These are phyloP conservation scores for Bathelium albidoporum DNA, from an alignment of 495 filamentous ascomycete genomes.

Conservation along the genomic window DNA sequence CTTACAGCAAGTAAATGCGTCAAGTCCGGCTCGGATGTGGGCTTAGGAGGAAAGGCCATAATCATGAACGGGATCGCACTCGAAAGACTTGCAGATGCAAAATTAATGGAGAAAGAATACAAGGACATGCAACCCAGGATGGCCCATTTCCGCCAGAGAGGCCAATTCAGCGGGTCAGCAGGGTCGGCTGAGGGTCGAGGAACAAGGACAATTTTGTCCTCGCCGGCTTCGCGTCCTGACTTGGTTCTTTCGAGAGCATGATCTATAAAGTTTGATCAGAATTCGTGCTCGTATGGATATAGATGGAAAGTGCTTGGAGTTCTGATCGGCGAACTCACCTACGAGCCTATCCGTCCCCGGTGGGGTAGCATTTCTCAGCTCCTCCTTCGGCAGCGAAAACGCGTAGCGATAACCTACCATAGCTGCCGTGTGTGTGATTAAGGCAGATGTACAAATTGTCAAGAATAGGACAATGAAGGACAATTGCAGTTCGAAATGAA, in stretches of 20 bases:
- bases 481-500: neutral
- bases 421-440: neutral
- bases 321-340: slow-evolving; percentile 6
- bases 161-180: slow-evolving; percentile 20
- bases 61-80: slow-evolving; percentile 14
- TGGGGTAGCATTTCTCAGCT: slow-evolving; percentile 14
- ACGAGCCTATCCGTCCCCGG: slow-evolving; percentile 15
- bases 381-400: slow-evolving; percentile 15
- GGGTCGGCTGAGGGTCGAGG: slow-evolving; percentile 18
- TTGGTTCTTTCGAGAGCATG: slow-evolving; percentile 13
- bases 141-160: slow-evolving; percentile 19
- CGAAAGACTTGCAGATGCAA: slow-evolving; percentile 15
- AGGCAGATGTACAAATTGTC: neutral
- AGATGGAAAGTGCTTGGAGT: neutral
- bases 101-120: slow-evolving; percentile 13
- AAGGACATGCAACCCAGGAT: slow-evolving; percentile 18
- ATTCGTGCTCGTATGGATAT: neutral
- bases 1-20: slow-evolving; percentile 13
- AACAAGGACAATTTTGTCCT: slow-evolving; percentile 13
- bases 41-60: slow-evolving; percentile 2
- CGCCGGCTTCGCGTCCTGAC: slow-evolving; percentile 8
- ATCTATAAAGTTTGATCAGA: slow-evolving; percentile 7
- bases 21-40: slow-evolving; percentile 9
- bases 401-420: slow-evolving; percentile 20
- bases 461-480: neutral